phyloP scores from a whole-genome alignment of 768 basidiomycete species.

The Lentinula sp. region DNA sequence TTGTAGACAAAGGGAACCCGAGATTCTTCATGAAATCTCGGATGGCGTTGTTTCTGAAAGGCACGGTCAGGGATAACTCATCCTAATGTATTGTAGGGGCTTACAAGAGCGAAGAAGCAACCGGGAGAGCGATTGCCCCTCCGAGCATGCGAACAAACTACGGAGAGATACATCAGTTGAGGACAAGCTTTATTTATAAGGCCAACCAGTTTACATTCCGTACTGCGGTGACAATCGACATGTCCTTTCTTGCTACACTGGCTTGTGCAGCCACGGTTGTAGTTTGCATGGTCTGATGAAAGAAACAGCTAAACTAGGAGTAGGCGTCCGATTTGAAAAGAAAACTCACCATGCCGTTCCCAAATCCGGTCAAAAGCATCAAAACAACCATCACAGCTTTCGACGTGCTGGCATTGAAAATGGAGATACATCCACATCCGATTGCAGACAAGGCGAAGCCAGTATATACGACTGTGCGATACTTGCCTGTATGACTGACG shows the following conservation, averaged over 20 bases:
- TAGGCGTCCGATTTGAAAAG: background rate
- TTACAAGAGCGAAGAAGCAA: constrained; percentile 54
- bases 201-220: background rate
- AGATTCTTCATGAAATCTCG: constrained; percentile 32
- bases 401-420: constrained; percentile 41
- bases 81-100: constrained; percentile 3
- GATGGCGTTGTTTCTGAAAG: constrained; percentile 40
- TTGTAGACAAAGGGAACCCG: constrained; percentile 27
- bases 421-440: constrained; percentile 64
- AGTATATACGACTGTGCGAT: constrained; percentile 51
- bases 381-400: constrained; percentile 51
- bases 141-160: constrained; percentile 68
- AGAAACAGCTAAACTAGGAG: background rate
- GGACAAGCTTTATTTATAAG: background rate
- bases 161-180: background rate
- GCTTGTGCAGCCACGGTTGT: constrained; percentile 72
- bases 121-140: constrained; percentile 60
- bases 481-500: constrained; percentile 59
- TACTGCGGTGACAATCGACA: constrained; percentile 60
- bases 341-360: constrained; percentile 45
- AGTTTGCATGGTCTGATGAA: constrained; percentile 46
- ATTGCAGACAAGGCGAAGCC: constrained; percentile 69
- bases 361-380: constrained; percentile 53
- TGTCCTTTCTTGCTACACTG: constrained; percentile 61
- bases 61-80: background rate